Evolutionary conservation across 768 basidiomycete genomes (phyloP), one percentile per base, ranked within the genome.

Genomic region (Cytidiella melzeri): DNA sequence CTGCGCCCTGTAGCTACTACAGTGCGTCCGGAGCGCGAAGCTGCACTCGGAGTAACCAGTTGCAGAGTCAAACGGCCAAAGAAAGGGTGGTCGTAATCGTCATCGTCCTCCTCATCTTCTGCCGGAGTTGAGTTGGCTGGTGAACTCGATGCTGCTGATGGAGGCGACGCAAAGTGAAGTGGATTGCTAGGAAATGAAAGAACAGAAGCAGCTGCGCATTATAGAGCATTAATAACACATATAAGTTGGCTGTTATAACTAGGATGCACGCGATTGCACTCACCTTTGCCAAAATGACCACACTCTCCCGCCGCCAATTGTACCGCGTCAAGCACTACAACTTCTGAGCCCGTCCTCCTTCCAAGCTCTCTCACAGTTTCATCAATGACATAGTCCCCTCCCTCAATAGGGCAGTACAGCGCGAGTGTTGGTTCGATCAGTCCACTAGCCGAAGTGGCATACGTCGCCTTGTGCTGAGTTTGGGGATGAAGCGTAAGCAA

Each of bases 281-380:
- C 57, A 84, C 87, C 87, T 75, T 83, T 77, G 23, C 92, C 92
- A 63, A 91, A 91, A 18, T 76, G 72, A 2, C 92, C 92, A 73
- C 83, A 87, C 64, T 90, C 84, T n/a, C 92, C 90, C 3, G 91
- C 84, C 27, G 87, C 91, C 18, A 95, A 71, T 51, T 93, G 87
- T 7, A 84, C 81, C 3, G 85, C 72, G 68, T 97, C 93, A 43
- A 97, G 62, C 12, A 92, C 79, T 7, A 94, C 73, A 10, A 96
- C 83, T 54, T 96, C 94, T 18, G 91, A 79, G 23, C 77, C 80
- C 2, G 83, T 80, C 46, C 76, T 75, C 42, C 77, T 74, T 4
- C 89, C 91, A 54, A 94, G 67, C 62, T 90, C 87, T 34, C 76
- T 73, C 10, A 95, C 82, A 3, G 91, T 87, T 18, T 81, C 79